These are phyloP conservation scores for Patellifolia procumbens DNA, from an alignment of 179 eudicot species.

Conservation along the genomic window DNA sequence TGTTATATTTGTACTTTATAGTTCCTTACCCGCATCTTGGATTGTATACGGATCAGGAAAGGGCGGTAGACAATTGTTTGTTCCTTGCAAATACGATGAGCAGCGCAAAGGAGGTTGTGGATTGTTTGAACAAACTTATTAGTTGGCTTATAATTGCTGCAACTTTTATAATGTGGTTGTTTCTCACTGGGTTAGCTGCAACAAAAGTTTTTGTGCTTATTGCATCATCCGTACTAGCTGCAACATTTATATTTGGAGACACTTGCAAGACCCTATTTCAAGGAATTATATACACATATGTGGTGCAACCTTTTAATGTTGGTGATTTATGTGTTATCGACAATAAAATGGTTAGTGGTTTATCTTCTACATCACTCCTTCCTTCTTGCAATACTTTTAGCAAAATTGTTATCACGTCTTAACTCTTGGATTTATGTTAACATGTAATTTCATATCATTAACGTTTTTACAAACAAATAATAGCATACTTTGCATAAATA, in stretches of 20 bases:
- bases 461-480: too few relatives aligned
- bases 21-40: neutral
- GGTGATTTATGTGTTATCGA: constrained; percentile 32
- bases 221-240: constrained; percentile 25
- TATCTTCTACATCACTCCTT: too few relatives aligned
- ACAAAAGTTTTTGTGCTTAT: constrained; percentile 21
- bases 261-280: constrained; percentile 20
- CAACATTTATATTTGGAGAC: constrained; percentile 25
- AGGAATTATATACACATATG: constrained; percentile 25
- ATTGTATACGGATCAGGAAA: constrained; percentile 12
- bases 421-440: too few relatives aligned
- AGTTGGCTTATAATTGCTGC: constrained; percentile 2
- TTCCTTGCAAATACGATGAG: constrained; percentile 24
- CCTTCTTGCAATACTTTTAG: too few relatives aligned
- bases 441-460: too few relatives aligned
- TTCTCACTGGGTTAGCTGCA: constrained; percentile 17
- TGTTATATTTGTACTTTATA: too few relatives aligned
- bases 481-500: too few relatives aligned
- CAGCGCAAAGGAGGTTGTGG: constrained; percentile 17
- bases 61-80: constrained; percentile 17
- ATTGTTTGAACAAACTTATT: constrained; percentile 20
- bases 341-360: constrained; percentile 15
- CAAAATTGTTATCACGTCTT: too few relatives aligned
- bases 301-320: constrained; percentile 28
- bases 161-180: constrained; percentile 21